Evolutionary conservation across 768 basidiomycete genomes (phyloP).

Genomic region (Lanmaoa pseudosensibilis): DNA sequence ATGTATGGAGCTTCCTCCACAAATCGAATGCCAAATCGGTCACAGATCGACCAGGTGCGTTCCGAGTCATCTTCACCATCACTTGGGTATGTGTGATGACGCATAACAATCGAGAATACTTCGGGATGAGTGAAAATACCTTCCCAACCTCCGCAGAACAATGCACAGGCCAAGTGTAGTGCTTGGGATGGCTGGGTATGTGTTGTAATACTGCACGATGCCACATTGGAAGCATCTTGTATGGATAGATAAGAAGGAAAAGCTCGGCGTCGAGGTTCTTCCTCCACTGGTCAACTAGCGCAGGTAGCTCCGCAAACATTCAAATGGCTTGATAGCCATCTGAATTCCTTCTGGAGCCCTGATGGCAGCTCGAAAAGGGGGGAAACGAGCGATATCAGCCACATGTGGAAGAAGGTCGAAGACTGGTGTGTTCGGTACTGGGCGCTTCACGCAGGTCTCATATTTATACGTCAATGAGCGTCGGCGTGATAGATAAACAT

Average conservation of each 20-base stretch:
- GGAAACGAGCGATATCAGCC: constrained; percentile 10
- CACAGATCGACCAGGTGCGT: neutral
- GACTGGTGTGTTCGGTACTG: neutral
- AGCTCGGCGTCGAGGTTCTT: neutral
- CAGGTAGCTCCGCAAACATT: neutral
- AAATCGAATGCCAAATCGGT: neutral
- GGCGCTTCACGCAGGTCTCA: neutral
- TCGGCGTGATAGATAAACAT: constrained; percentile 1
- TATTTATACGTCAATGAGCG: neutral
- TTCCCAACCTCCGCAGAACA: neutral
- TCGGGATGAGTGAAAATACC: neutral
- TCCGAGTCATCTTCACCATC: neutral
- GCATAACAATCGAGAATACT: neutral
- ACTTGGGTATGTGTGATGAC: no score
- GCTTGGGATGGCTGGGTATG: neutral
- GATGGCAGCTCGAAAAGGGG: constrained; percentile 10
- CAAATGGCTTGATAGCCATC: neutral
- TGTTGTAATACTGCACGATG: neutral
- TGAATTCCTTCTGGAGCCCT: neutral
- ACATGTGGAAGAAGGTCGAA: no score
- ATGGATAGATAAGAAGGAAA: neutral
- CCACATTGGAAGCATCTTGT: neutral
- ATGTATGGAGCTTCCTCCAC: constrained; percentile 3
- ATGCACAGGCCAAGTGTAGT: neutral
- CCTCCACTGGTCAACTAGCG: neutral